Evolutionary conservation across 2,329 filamentous ascomycete species (phyloP).

Genomic region (Periglandula ipomoeae): DNA sequence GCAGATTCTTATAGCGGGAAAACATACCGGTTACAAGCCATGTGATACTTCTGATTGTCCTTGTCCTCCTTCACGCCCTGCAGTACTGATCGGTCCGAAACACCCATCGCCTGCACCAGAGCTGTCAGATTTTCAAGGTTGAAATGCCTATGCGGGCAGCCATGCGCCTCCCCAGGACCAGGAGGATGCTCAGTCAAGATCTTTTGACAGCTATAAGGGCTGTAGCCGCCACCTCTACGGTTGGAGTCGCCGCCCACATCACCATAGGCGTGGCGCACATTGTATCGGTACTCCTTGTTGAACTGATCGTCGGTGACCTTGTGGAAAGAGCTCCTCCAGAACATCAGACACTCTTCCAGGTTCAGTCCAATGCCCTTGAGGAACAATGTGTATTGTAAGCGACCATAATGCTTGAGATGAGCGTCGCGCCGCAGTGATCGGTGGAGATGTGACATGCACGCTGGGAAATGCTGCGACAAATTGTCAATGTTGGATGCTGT

Average conservation of each 20-base stretch:
- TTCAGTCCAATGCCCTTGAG: slow-evolving; percentile 89
- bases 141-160: slow-evolving; percentile 95
- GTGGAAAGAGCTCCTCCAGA: slow-evolving; percentile 83
- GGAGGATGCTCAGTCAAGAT: slow-evolving; percentile 85
- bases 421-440: slow-evolving; percentile 75
- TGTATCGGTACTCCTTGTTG: slow-evolving; percentile 97
- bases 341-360: slow-evolving; percentile 82
- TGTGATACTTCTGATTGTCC: slow-evolving; percentile 78
- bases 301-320: slow-evolving; percentile 88
- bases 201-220: slow-evolving; percentile 89
- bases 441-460: slow-evolving; percentile 93
- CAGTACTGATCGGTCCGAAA: slow-evolving; percentile 68
- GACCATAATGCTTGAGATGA: slow-evolving; percentile 87
- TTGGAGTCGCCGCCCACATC: slow-evolving; percentile 92
- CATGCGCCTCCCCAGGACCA: slow-evolving; percentile 79
- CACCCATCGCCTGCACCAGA: slow-evolving; percentile 68
- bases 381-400: slow-evolving; percentile 92
- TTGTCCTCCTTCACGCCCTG: slow-evolving; percentile 83
- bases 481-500: slow-evolving; percentile 71
- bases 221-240: slow-evolving; percentile 77
- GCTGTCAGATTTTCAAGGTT: slow-evolving; percentile 73
- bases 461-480: slow-evolving; percentile 73
- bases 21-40: slow-evolving; percentile 80
- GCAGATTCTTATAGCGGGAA: neutral
- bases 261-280: slow-evolving; percentile 88